Percentiles rank a stretch among this genome's conserved stretches.
These are phyloP conservation scores for Linum trigynum DNA, from an alignment of 345 rosid species.

Conservation along the genomic window DNA sequence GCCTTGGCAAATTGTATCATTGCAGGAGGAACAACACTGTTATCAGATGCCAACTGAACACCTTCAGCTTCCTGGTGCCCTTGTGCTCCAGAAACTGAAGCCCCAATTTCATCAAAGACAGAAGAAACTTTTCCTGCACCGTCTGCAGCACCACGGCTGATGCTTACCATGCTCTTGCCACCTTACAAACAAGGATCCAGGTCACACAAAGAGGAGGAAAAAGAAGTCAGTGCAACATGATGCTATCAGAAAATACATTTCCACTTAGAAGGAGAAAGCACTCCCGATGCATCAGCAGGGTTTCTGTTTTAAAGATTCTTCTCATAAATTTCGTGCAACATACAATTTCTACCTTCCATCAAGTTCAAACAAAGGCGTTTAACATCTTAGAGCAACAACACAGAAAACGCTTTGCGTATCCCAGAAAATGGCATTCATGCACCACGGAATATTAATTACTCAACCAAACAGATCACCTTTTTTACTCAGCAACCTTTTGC, in stretches of 20 bases:
- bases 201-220: not conserved
- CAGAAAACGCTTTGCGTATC: not conserved
- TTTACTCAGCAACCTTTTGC: not conserved
- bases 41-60: slow-evolving; percentile 56
- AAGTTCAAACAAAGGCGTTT: not conserved
- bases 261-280: not conserved
- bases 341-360: not conserved
- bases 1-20: slow-evolving; percentile 89
- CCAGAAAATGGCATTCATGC: no score
- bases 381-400: not conserved
- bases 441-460: no score
- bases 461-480: no score
- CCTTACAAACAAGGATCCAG: slow-evolving; percentile 38
- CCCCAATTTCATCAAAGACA: slow-evolving; percentile 35
- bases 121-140: slow-evolving; percentile 32
- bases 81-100: slow-evolving; percentile 46
- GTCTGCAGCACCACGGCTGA: slow-evolving; percentile 31
- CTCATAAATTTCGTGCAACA: not conserved
- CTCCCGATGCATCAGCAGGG: not conserved
- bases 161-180: slow-evolving; percentile 26
- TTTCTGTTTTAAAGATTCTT: no score
- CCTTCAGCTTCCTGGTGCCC: slow-evolving; percentile 55
- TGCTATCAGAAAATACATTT: not conserved
- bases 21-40: slow-evolving; percentile 48
- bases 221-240: not conserved